Conservation (phyloP, 495 filamentous ascomycete species). For the Neurospora sp. region DNA sequence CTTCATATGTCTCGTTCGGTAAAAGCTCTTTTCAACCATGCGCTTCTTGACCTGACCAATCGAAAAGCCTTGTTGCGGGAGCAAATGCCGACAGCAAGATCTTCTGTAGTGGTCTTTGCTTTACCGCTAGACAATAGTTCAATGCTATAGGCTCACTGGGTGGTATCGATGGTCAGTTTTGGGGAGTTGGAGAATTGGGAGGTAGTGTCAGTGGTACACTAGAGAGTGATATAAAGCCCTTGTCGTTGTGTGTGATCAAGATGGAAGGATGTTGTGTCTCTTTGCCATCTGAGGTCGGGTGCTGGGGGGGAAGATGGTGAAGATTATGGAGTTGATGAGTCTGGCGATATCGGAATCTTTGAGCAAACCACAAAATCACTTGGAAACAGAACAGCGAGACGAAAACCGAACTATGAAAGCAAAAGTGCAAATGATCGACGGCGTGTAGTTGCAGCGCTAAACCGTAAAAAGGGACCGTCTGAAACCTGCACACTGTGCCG, state of each 20-base stretch:
- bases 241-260: background rate
- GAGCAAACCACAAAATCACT: background rate
- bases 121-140: background rate
- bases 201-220: background rate
- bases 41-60: constrained; percentile 8
- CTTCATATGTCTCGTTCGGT: background rate
- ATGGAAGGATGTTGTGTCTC: background rate
- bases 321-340: too few species aligned
- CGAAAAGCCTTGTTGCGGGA: background rate
- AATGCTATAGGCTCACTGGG: background rate
- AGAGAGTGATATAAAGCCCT: background rate
- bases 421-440: background rate
- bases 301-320: background rate
- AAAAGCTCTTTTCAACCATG: background rate
- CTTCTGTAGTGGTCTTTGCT: background rate
- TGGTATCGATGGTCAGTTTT: background rate
- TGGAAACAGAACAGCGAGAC: background rate
- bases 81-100: constrained; percentile 12
- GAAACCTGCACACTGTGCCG: background rate
- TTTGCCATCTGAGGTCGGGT: background rate
- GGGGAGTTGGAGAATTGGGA: background rate
- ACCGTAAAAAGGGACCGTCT: background rate
- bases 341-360: background rate
- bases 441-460: background rate
- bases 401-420: background rate